Evolutionary conservation across 148 eudicot species (phyloP), one percentile per base, ranked within the genome.

Genomic region (Vaccinium vitisidaea): DNA sequence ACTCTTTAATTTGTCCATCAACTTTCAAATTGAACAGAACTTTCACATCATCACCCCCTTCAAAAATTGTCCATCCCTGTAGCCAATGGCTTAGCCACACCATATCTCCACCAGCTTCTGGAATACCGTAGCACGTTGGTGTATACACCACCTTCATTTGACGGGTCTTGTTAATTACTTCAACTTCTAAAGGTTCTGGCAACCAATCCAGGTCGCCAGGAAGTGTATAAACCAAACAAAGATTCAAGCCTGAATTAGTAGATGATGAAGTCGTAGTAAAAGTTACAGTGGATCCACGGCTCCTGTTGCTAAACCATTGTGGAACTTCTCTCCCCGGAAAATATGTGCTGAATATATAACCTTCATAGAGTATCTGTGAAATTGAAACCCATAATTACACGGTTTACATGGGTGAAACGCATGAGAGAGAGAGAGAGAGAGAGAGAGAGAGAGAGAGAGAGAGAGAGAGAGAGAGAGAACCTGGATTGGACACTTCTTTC

Each of bases 381-480:
- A 11, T 3, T 1, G 6, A 67, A 67, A 23, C 6, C 32, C 73
- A 25, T 67, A 4, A 15, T 67, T 67, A 67, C 36, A 32, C 32
- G 32, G 2, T 2, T 32, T 32, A 32, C 0, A 12, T 23, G 11
- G 0, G 5, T 63, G 2, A 52, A 52, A 10, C n/a, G 30, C 3
- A 63, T 10, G 70, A 2, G 32, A 23, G 30, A 23, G 71, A 23
- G 71, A 23, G 71, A n/a, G 70, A 61, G 25, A 19, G 71, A 25
- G 74, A 27, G 39, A 69, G 71, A 23, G 70, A n/a, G 70, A 61
- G 25, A 19, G 71, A 65, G 74, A 27, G 0, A n/a, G n/a, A n/a
- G n/a, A n/a, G n/a, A n/a, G 32, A 65, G 71, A 65, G 74, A 65
- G 73, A 25, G 71, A 25, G 71, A 67, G 32, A 67, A 67, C 73